These are phyloP conservation scores for Gossypium gossypioides DNA, from an alignment of 441 rosid genomes.

Conservation along the genomic window DNA sequence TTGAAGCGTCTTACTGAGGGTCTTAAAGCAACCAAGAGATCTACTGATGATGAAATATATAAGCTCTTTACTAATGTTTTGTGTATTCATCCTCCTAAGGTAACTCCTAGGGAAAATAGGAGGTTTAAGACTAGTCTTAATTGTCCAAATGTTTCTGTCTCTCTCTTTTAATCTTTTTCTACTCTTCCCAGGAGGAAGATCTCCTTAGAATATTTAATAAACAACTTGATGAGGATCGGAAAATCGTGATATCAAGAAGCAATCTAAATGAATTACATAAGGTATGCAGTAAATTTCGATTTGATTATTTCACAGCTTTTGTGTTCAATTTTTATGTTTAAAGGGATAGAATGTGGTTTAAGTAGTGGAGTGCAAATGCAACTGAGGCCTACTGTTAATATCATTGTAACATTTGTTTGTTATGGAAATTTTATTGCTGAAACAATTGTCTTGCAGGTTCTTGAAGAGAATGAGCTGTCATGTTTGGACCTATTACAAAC, in stretches of 20 bases:
- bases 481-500: slow-evolving; percentile 64
- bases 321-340: background rate
- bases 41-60: slow-evolving; percentile 52
- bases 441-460: slow-evolving; percentile 47
- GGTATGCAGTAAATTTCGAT: slow-evolving; percentile 35
- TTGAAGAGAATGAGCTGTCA: slow-evolving; percentile 72
- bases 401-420: background rate
- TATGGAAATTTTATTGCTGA: slow-evolving; percentile 11
- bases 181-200: slow-evolving; percentile 64
- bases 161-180: background rate
- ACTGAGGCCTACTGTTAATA: background rate
- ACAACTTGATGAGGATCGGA: slow-evolving; percentile 87
- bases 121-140: background rate
- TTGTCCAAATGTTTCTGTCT: background rate
- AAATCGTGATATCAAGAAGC: slow-evolving; percentile 71
- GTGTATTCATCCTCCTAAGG: slow-evolving; percentile 65
- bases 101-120: slow-evolving; percentile 11
- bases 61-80: slow-evolving; percentile 74
- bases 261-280: slow-evolving; percentile 70
- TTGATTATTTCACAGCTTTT: slow-evolving; percentile 5
- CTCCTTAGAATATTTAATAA: slow-evolving; percentile 58
- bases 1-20: slow-evolving; percentile 71
- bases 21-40: slow-evolving; percentile 40
- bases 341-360: background rate
- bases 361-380: background rate